Evolutionary conservation across 2,329 filamentous ascomycete genomes (phyloP), one percentile per base, ranked within the genome.

Genomic region (Colletotrichum limetticola): DNA sequence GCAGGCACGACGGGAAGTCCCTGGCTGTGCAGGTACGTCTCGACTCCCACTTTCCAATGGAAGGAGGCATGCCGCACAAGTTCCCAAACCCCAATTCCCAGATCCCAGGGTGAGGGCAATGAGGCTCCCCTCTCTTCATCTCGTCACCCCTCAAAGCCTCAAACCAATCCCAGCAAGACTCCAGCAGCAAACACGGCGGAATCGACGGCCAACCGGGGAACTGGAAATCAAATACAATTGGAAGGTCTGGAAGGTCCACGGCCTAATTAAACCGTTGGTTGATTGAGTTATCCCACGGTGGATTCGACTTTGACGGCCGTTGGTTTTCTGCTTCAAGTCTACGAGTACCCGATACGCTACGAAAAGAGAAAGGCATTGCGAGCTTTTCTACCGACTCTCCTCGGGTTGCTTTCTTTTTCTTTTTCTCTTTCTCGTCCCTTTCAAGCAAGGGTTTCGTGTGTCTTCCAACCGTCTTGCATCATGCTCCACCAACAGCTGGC

Each of bases 401-500:
- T 52, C 52, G 30, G 30, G n/a, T 55, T 14, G 32, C 53, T 72
- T 65, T 56, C 60, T 65, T 65, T 64, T 65, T 49, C 16, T 19
- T 12, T 64, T 56, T 32, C 30, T 32, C 30, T 64, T 56, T 32
- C 30, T 32, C 1, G 30, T 32, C 49, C 60, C 63, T 46, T 46
- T 61, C n/a, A 22, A 70, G 55, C 66, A 63, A 59, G 69, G 65
- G 58, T 37, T 37, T 58, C 57, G 28, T n/a, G 57, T 63, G 49
- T 66, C 42, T 55, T 59, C 56, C 57, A 68, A 68, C 68, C 24
- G 64, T 57, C 35, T 71, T 53, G 64, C 68, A 62, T 61, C 63
- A 61, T 56, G 26, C 11, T 26, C 42, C 35, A 55, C 65, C 14
- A 6, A 11, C 16, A 26, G 46, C n/a, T 53, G 30, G 28, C 3